Evolutionary conservation across 2,329 filamentous ascomycete genomes (phyloP), one percentile per base, ranked within the genome.

Genomic region (Calcarisporium arbuscula): DNA sequence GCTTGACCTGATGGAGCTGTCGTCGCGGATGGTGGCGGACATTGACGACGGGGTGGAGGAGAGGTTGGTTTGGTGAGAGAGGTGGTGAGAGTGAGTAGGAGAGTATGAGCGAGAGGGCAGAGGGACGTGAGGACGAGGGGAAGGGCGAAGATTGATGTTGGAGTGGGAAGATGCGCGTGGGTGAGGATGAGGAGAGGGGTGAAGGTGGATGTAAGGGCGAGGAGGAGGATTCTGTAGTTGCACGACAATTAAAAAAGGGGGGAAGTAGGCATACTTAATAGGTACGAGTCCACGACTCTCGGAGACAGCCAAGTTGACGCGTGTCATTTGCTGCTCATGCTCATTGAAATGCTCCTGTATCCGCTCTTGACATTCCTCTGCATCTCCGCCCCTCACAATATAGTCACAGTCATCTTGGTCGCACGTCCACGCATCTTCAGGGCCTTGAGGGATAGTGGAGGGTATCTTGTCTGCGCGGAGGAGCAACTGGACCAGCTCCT

Each of bases 351-450:
- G 82, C 30, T 71, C 62, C 14, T 64, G 65, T 29, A 86, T 80
- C 8, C 74, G 58, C 5, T 65, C 58, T 39, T 74, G 69, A 17
- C 73, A 74, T 1, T 68, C 64, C 4, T 68, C 57, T 27, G 72
- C 65, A 28, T 76, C 70, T n/a, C 75, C 76, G 3, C 68, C 70
- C 41, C 79, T 78, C 9, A 85, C 75, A 26, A 79, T 67, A 45
- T 78, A 78, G 23, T 61, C 61, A 48, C 82, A 87, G 17, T 71
- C 77, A 9, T 77, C 72, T 41, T 81, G 68, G 5, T 71, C 70
- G 48, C 82, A 87, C 2, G 62, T 63, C 81, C 82, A 87, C 0
- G 76, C 77, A 34, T 80, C 72, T 39, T 77, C 67, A 0, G 76
- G 72, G 0, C 74, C 78, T 21, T 67, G 62, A 1, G 74, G 66